Conservation (phyloP, 192 early-diverging fungal genomes). For the Linnemannia schmuckeri region DNA sequence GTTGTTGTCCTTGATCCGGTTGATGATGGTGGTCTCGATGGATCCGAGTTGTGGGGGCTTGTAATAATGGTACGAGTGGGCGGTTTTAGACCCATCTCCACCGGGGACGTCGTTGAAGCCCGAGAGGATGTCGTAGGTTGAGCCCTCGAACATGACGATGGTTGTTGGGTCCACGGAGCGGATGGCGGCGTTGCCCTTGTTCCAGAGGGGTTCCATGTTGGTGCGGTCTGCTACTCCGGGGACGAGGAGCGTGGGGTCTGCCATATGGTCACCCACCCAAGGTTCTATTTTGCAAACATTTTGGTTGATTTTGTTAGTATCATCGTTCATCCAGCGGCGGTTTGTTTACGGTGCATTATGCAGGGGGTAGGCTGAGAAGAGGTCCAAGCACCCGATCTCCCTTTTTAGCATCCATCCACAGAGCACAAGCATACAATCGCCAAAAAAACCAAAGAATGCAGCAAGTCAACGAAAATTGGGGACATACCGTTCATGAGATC, state of each 20-base stretch:
- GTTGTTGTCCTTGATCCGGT: conserved; percentile 58
- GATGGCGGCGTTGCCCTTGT: conserved; percentile 62
- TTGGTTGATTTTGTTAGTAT: not conserved
- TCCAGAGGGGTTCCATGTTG: conserved; percentile 67
- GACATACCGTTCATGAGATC: conserved; percentile 68
- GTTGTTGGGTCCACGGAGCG: conserved; percentile 65
- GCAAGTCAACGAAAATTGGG: too few relatives aligned
- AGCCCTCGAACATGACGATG: conserved; percentile 70
- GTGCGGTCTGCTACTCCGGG: conserved; percentile 58
- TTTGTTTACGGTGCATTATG: not conserved
- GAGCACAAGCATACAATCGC: not conserved
- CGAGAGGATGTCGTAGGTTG: conserved; percentile 57
- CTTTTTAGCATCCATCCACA: not conserved
- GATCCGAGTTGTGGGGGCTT: conserved; percentile 59
- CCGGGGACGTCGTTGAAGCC: conserved; percentile 64
- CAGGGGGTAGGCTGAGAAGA: not conserved
- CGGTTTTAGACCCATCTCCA: conserved; percentile 62
- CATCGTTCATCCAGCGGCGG: too few relatives aligned
- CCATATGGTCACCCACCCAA: conserved; percentile 64
- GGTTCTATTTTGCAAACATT: conserved; percentile 53
- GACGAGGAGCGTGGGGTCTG: conserved; percentile 58
- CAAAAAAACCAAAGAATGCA: not conserved
- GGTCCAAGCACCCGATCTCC: not conserved
- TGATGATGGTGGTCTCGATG: conserved; percentile 51
- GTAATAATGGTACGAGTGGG: conserved; percentile 67